These are phyloP conservation scores for Clitoria ternatea DNA, from an alignment of 306 rosid genomes.

Conservation along the genomic window DNA sequence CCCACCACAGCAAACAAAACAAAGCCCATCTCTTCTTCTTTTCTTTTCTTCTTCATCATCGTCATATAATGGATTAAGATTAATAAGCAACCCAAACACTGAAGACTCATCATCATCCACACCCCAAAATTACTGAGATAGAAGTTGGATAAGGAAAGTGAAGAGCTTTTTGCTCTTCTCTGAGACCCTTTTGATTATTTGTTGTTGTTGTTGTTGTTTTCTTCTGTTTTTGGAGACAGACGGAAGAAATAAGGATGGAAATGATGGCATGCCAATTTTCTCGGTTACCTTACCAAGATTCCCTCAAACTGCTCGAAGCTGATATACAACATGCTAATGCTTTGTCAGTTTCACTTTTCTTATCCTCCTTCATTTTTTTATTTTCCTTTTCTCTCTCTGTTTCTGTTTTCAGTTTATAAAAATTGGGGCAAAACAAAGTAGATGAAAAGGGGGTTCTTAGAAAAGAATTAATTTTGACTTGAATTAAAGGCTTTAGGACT, in stretches of 20 bases:
- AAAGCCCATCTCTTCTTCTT: not conserved
- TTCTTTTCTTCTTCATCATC: not conserved
- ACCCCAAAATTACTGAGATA: not conserved
- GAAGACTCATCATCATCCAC: not conserved
- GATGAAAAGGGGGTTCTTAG: not conserved
- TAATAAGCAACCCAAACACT: not conserved
- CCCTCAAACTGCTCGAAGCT: conserved; percentile 72
- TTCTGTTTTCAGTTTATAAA: not conserved
- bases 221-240: not conserved
- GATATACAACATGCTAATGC: conserved; percentile 95
- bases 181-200: not conserved
- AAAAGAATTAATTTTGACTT: not conserved
- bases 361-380: too few species aligned
- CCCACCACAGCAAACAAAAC: not conserved
- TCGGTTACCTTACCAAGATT: conserved; percentile 68
- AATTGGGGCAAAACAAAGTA: too few species aligned
- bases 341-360: conserved; percentile 49
- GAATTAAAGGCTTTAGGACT: not conserved
- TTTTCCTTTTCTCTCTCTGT: not conserved
- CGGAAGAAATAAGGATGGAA: conserved; percentile 43
- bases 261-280: conserved; percentile 65
- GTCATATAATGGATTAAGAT: not conserved
- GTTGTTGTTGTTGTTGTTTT: not conserved
- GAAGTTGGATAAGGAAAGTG: not conserved
- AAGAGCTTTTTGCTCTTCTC: not conserved